phyloP scores from a whole-genome alignment of 169 alveolate genomes.

The Plasmodium fragile region DNA sequence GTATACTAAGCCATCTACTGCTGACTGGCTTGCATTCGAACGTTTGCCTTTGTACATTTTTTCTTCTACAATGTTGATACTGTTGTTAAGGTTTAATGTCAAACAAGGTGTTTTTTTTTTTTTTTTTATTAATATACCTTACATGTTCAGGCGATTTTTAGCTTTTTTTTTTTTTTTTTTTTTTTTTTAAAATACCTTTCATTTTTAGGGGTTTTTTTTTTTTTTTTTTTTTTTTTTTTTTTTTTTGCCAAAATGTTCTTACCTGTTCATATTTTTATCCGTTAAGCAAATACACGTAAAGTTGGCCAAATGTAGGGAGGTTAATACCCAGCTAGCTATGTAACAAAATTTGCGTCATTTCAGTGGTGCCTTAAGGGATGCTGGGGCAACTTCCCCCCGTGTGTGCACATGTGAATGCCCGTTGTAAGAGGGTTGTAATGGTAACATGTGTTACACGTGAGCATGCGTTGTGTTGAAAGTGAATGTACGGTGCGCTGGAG shows the following conservation, averaged over 20 bases:
- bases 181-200: not conserved
- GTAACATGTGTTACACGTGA: not conserved
- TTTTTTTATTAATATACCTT: not conserved
- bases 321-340: not conserved
- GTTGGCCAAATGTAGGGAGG: not conserved
- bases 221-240: not conserved
- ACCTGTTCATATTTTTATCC: not conserved
- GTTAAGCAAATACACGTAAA: not conserved
- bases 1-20: not conserved
- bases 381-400: not conserved
- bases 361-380: not conserved
- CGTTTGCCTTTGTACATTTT: not conserved
- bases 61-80: not conserved
- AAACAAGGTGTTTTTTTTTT: not conserved
- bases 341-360: not conserved
- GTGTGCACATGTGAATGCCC: not conserved
- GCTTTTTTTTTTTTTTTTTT: not conserved
- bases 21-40: not conserved
- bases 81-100: not conserved
- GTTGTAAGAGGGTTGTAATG: not conserved
- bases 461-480: no score
- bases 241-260: not conserved
- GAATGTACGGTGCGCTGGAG: no score
- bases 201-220: not conserved
- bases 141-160: not conserved